phyloP scores from a whole-genome alignment of 257 asterid genomes.

The Salvia splendens region DNA sequence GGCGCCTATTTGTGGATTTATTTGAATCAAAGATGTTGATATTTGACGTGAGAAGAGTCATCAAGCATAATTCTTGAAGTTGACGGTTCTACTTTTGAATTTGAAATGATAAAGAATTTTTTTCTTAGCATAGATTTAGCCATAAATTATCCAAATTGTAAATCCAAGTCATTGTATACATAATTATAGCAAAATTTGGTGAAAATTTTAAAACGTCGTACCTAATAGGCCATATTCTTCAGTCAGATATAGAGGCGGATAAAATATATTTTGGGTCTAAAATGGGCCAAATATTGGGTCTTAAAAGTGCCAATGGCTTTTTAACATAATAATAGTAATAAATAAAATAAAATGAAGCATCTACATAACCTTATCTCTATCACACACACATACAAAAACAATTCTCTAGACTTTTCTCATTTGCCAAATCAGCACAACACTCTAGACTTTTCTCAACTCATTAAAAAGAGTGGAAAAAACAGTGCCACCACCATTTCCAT shows the following conservation, averaged over 20 bases:
- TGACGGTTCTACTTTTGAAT: constrained; percentile 4
- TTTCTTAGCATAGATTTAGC: no score
- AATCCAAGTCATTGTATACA: not conserved
- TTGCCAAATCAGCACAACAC: constrained; percentile 33
- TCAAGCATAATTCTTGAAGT: not conserved
- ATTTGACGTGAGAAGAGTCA: not conserved
- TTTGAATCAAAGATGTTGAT: not conserved
- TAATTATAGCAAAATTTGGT: no score
- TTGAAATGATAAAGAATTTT: not conserved
- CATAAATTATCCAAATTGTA: not conserved
- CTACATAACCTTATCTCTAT: no score
- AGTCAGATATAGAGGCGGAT: no score
- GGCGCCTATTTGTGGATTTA: not conserved
- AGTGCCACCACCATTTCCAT: not conserved
- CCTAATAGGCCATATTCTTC: no score
- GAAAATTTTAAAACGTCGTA: no score
- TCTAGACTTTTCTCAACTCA: constrained; percentile 14
- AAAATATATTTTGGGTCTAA: no score
- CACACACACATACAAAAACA: no score
- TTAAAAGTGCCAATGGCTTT: no score
- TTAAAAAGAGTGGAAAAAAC: constrained; percentile 3
- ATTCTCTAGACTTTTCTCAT: not conserved
- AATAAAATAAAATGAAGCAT: no score
- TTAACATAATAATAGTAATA: no score
- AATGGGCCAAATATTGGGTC: no score